Percentiles rank a stretch among this genome's conserved stretches.
Conservation (phyloP, 78 protist genomes). For the Fonticula alba region DNA sequence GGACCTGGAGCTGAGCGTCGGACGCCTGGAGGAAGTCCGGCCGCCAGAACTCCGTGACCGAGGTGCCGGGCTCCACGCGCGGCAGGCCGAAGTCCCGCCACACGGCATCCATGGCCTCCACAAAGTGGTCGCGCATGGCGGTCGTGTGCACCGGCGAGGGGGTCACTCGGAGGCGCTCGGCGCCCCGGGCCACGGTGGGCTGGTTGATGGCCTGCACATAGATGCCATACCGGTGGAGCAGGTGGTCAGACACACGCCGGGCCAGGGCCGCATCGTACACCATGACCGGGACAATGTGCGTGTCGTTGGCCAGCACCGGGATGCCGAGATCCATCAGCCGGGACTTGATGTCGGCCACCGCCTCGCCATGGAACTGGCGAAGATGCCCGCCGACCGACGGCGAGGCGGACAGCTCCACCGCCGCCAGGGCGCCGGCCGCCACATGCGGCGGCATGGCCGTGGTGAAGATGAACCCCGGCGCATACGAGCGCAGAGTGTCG, state of each 20-base stretch:
- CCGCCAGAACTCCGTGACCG: too few species aligned
- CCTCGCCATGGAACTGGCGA: neutral
- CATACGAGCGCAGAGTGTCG: conserved; percentile 60
- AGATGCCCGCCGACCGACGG: conserved; percentile 34
- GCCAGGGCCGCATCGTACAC: conserved; percentile 64
- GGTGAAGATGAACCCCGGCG: conserved; percentile 80
- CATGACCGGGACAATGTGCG: conserved; percentile 68
- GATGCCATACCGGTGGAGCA: conserved; percentile 38
- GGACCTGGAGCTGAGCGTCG: too few species aligned
- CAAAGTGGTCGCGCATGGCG: conserved; percentile 27
- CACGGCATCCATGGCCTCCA: conserved; percentile 24
- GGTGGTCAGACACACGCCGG: conserved; percentile 39
- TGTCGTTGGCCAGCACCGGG: conserved; percentile 42
- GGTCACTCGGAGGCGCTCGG: conserved; percentile 57
- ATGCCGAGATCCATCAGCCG: conserved; percentile 34
- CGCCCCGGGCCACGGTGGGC: conserved; percentile 75
- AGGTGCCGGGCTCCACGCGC: too few species aligned
- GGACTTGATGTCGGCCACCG: conserved; percentile 27
- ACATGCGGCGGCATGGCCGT: conserved; percentile 74
- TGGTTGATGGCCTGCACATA: conserved; percentile 83
- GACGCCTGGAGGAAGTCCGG: too few species aligned
- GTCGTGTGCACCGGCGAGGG: conserved; percentile 64
- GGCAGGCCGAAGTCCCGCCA: conserved; percentile 45
- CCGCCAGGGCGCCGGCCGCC: conserved; percentile 69
- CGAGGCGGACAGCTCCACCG: conserved; percentile 42